These are phyloP conservation scores for Scutellaria minor DNA, from an alignment of 257 asterid genomes.

Conservation along the genomic window DNA sequence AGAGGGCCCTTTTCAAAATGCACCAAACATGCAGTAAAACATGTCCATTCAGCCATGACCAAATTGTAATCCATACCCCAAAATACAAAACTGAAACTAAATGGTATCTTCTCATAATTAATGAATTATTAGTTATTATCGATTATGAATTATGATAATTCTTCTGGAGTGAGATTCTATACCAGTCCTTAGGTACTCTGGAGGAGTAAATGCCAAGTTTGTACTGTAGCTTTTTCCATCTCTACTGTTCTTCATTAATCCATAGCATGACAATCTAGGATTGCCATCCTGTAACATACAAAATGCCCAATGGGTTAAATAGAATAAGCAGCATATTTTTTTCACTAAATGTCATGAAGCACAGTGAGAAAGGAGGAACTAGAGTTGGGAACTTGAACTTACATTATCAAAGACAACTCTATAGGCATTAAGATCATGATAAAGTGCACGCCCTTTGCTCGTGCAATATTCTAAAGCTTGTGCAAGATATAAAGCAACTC, in stretches of 20 bases:
- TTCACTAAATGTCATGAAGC: neutral
- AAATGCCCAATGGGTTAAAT: slow-evolving; percentile 5
- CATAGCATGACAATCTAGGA: slow-evolving; percentile 65
- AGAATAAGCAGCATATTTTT: slow-evolving; percentile 29
- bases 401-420: slow-evolving; percentile 90
- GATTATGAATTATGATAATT: neutral
- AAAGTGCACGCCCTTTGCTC: slow-evolving; percentile 83
- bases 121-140: slow-evolving; percentile 14
- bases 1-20: no score
- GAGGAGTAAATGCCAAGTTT: slow-evolving; percentile 71
- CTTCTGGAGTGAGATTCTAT: slow-evolving; percentile 30
- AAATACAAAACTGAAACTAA: slow-evolving; percentile 1
- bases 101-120: slow-evolving; percentile 1
- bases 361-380: neutral
- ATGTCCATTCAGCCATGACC: slow-evolving; percentile 17
- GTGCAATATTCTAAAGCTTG: slow-evolving; percentile 95
- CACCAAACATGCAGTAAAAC: neutral
- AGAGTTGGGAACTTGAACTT: slow-evolving; percentile 40
- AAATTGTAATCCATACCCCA: neutral
- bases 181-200: slow-evolving; percentile 68
- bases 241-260: slow-evolving; percentile 67
- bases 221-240: slow-evolving; percentile 76
- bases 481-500: slow-evolving; percentile 88
- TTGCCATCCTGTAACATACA: slow-evolving; percentile 51
- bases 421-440: slow-evolving; percentile 97